Evolutionary conservation across 345 rosid genomes (phyloP).

Genomic region (Barbarea vulgaris): DNA sequence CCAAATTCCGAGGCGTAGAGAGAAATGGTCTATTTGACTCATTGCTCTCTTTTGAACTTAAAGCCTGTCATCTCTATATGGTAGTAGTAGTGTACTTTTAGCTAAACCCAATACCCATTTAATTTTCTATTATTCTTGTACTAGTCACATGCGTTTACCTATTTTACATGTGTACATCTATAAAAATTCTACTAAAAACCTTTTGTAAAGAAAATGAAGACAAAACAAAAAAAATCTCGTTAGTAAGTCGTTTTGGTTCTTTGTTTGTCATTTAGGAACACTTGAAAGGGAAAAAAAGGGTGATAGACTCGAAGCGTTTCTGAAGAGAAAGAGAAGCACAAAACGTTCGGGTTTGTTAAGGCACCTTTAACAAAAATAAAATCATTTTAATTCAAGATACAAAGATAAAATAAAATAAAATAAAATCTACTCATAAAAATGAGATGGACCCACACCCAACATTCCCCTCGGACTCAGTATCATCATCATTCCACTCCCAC

Average conservation of each 20-base stretch:
- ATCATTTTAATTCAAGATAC: not conserved
- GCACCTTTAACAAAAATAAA: not conserved
- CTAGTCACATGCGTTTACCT: not conserved
- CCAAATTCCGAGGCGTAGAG: not conserved
- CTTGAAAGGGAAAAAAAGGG: not conserved
- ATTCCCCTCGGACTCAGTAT: constrained; percentile 23
- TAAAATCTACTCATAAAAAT: not conserved
- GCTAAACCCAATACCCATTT: not conserved
- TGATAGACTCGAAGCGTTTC: not conserved
- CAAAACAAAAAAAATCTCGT: not conserved
- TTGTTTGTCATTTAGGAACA: constrained; percentile 16
- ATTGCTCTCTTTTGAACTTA: constrained; percentile 5
- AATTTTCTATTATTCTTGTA: not conserved
- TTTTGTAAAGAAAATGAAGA: not conserved
- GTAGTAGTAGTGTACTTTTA: not conserved
- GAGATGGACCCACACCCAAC: constrained; percentile 13
- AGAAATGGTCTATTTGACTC: not conserved
- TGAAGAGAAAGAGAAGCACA: not conserved
- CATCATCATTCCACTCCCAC: constrained; percentile 12
- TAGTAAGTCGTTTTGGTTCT: too few relatives aligned
- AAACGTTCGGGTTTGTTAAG: not conserved
- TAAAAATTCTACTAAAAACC: not conserved
- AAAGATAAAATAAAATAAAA: not conserved
- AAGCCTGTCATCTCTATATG: not conserved
- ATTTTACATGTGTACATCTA: not conserved